Conservation (phyloP, 257 asterid genomes). For the Salvia miltiorrhiza region DNA sequence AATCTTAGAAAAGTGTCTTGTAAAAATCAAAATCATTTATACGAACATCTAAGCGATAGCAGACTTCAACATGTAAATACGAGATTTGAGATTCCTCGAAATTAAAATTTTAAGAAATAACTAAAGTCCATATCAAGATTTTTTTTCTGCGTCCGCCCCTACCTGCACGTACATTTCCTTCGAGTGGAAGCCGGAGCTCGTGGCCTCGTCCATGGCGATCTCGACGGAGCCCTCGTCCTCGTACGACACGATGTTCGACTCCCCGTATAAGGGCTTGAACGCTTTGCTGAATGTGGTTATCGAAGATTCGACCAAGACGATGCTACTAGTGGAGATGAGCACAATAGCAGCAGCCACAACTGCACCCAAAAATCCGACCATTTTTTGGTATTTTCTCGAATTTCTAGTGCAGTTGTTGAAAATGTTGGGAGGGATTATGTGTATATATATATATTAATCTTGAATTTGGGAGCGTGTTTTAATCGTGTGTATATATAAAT, state of each 20-base stretch:
- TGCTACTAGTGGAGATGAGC: not conserved
- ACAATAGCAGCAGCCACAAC: not conserved
- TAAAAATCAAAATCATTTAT: too few relatives aligned
- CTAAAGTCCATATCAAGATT: too few relatives aligned
- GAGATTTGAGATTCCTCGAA: too few relatives aligned
- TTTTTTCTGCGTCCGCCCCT: too few relatives aligned
- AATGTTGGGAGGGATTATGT: not conserved
- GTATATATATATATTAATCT: not conserved
- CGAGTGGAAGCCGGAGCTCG: slow-evolving; percentile 41
- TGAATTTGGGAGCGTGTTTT: not conserved
- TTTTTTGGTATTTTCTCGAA: too few relatives aligned
- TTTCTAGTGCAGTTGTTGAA: too few relatives aligned
- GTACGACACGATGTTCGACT: slow-evolving; percentile 21
- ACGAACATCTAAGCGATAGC: too few relatives aligned
- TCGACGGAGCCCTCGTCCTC: slow-evolving; percentile 32
- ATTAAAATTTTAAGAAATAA: too few relatives aligned
- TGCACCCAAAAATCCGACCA: not conserved
- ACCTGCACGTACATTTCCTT: slow-evolving; percentile 32
- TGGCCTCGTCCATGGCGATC: slow-evolving; percentile 32
- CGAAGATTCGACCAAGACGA: not conserved
- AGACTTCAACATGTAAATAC: too few relatives aligned
- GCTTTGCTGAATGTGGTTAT: slow-evolving; percentile 21
- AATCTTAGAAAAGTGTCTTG: too few relatives aligned
- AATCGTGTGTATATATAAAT: not conserved
- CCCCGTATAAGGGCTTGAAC: slow-evolving; percentile 36